Base-by-base conservation (phyloP, 192 early-diverging fungal species). In the Jimgerdemannia lactiflua region DNA sequence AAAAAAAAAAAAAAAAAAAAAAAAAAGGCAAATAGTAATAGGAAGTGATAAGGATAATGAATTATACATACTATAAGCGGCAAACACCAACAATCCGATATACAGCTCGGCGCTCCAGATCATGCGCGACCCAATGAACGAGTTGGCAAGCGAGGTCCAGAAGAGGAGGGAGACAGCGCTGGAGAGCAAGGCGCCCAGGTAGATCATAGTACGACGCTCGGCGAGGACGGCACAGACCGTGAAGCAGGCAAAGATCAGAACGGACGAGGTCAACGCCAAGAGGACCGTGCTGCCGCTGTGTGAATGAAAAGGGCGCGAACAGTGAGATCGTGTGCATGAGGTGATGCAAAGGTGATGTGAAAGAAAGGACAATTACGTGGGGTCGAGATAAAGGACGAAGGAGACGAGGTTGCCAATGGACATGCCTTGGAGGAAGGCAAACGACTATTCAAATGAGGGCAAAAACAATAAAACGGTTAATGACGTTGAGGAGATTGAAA, bases 91-190 rank as follows among this genome's bases (percentile, higher is more conserved):
- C 20, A 89, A 74, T 6, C 88, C 87, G 41, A 84, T 43, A 72
- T 86, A 87, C 63, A 89, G 77, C 43, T 89, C 86, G 20, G 79
- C 49, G n/a, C 78, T 76, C 73, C 81, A 88, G 4, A 86, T 43
- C 10, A 70, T 64, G 10, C 49, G 18, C 3, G 85, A 88, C 17
- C 82, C 39, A 39, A 78, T 43, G 64, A 86, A 81, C 4, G 80
- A n/a, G 76, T 87, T 85, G 72, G 83, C 80, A 44, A 86, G 65
- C 1, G 78, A 74, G 65, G 83, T 29, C 74, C 75, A 78, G 20
- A 71, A 41, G 11, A 89, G 68, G 3, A 86, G 59, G 64, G 69
- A 64, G 39, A 85, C 44, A 0, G 76, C 72, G 67, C 82, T 79
- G 10, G 75, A 63, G 0, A 84, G 74, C 39, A 85, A 42, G 8